Evolutionary conservation across 805 yeast genomes (phyloP), one percentile per base, ranked within the genome.

Genomic region (Lipomyces chichibuensis): DNA sequence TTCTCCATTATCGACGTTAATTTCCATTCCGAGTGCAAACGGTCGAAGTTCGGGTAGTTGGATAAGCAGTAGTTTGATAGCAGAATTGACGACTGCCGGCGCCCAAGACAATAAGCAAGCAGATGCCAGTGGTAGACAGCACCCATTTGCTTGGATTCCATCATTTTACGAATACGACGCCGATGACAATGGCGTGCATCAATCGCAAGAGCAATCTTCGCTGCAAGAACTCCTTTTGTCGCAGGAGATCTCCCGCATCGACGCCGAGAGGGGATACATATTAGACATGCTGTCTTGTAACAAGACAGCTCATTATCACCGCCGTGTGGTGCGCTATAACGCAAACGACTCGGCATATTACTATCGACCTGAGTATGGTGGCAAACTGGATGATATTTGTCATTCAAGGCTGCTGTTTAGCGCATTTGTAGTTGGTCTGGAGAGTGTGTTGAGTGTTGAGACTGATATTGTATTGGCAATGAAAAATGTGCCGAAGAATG

Each of bases 401-500:
- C 25, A 56, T 29, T 17, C 59, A 6, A 33, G 59, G 27, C 29
- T 56, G 23, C 11, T 5, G 29, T 56, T 56, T 14, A 29, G 54
- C 5, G 59, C 59, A 3, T 56, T 56, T 56, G 27, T 56, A 14
- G 59, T 56, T 6, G 56, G 25, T 9, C 33, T 56, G 17, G 49
- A 56, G 17, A 56, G 59, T 17, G 54, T 56, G 3, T 32, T 56
- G 43, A 35, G 49, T 56, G 59, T 56, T 17, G 59, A 56, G 17
- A 56, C 59, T 23, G 59, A 56, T 39, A 49, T 56, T 29, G 59
- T 27, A 20, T 17, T 56, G 49, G 49, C 43, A n/a, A 33, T 56
- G 49, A 57, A 56, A 8, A 32, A 25, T 13, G 27, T 56, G 43
- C 59, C 59, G n/a, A 56, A 39, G 49, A 39, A 29, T 1, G 59